phyloP scores from a whole-genome alignment of 2,329 filamentous ascomycete genomes.

The Aspergillus spinulosporus region DNA sequence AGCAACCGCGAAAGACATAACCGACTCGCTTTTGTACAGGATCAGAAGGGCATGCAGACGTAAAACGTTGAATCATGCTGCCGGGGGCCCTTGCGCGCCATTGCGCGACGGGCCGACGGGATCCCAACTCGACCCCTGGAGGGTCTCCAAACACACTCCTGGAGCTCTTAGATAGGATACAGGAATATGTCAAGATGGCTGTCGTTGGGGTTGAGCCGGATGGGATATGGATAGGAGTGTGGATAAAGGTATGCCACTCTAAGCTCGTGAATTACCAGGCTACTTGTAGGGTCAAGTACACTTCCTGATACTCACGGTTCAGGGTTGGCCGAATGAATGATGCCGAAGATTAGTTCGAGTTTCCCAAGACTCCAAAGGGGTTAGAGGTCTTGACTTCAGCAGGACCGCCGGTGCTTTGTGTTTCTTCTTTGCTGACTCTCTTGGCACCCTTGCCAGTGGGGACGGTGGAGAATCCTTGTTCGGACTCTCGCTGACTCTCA shows the following conservation, averaged over 20 bases:
- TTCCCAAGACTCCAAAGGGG: slow-evolving; percentile 34
- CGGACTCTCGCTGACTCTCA: slow-evolving; percentile 21
- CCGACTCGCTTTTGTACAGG: slow-evolving; percentile 5
- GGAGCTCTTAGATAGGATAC: not conserved
- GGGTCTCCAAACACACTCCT: not conserved
- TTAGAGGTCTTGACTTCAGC: slow-evolving; percentile 31
- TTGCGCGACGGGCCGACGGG: slow-evolving; percentile 9
- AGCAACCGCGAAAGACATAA: not conserved
- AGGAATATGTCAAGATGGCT: slow-evolving; percentile 6
- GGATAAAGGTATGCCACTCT: not conserved
- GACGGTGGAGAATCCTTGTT: slow-evolving; percentile 34
- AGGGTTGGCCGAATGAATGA: not conserved
- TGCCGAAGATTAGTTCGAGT: not conserved
- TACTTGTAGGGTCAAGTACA: not conserved
- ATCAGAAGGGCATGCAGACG: not conserved
- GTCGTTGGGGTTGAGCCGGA: slow-evolving; percentile 2
- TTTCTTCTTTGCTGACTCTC: slow-evolving; percentile 29
- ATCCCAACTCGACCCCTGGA: slow-evolving; percentile 2
- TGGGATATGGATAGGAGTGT: not conserved
- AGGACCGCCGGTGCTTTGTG: slow-evolving; percentile 14
- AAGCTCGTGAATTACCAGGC: slow-evolving; percentile 1
- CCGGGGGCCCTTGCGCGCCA: not conserved
- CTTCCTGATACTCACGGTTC: not conserved
- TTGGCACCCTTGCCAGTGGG: slow-evolving; percentile 36
- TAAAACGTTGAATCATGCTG: not conserved